phyloP scores from a whole-genome alignment of 495 filamentous ascomycete species.

The Penicillium paxilli region DNA sequence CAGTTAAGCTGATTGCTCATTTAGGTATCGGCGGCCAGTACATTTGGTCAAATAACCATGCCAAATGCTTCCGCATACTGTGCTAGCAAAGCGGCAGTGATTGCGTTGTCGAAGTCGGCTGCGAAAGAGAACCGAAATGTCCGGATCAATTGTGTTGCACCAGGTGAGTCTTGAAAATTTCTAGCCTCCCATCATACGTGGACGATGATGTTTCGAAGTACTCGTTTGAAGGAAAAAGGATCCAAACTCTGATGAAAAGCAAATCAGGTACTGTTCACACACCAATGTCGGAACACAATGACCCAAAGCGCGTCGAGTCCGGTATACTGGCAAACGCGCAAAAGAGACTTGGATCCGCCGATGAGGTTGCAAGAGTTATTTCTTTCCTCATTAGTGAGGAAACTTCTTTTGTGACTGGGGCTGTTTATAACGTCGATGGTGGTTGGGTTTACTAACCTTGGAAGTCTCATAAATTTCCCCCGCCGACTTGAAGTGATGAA shows the following conservation, averaged over 20 bases:
- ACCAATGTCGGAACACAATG: conserved; percentile 11
- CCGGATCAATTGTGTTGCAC: conserved; percentile 48
- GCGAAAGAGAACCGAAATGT: conserved; percentile 53
- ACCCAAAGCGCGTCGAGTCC: conserved; percentile 14
- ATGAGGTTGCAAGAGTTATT: conserved; percentile 50
- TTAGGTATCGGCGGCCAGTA: conserved; percentile 38
- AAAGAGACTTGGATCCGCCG: conserved; percentile 36
- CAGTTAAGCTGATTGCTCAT: too few species aligned
- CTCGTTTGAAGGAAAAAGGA: too few species aligned
- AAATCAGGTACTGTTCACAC: conserved; percentile 16
- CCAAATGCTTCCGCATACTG: conserved; percentile 47
- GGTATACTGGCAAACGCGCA: conserved; percentile 14
- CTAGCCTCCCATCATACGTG: too few species aligned
- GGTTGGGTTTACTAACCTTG: conserved; percentile 19
- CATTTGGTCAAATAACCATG: conserved; percentile 49
- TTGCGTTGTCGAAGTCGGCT: conserved; percentile 53
- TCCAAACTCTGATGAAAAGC: background rate
- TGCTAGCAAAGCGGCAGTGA: conserved; percentile 53
- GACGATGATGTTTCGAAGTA: too few species aligned
- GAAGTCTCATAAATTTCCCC: too few species aligned
- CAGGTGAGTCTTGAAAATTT: conserved; percentile 2
- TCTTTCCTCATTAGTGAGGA: conserved; percentile 54
- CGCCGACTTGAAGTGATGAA: too few species aligned
- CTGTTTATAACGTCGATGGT: conserved; percentile 38
- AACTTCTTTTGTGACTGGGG: conserved; percentile 51